Evolutionary conservation across 2,329 filamentous ascomycete species (phyloP).

Genomic region (Fusarium caatingaense): DNA sequence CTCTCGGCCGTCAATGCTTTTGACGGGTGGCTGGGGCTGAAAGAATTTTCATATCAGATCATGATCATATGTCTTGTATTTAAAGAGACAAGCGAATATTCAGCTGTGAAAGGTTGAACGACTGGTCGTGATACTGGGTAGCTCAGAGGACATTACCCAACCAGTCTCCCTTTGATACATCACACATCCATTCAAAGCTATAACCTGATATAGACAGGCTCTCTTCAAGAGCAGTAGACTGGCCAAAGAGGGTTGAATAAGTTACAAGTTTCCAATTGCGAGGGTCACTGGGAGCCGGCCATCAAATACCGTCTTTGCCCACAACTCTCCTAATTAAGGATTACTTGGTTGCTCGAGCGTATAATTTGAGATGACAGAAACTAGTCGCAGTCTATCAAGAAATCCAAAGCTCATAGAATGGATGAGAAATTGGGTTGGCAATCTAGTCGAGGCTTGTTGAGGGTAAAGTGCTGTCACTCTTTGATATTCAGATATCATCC

Average conservation of each 20-base stretch:
- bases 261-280: background rate
- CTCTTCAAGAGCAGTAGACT: too few species aligned
- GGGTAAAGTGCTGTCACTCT: background rate
- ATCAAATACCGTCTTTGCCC: background rate
- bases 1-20: background rate
- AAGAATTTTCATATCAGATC: too few species aligned
- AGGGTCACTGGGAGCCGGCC: too few species aligned
- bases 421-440: background rate
- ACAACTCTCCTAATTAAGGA: background rate
- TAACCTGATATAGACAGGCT: too few species aligned
- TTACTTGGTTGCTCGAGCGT: background rate
- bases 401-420: background rate
- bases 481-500: background rate
- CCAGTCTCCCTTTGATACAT: too few species aligned
- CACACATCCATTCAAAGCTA: too few species aligned
- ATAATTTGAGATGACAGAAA: background rate
- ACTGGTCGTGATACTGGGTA: too few species aligned
- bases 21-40: background rate
- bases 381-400: rapidly evolving
- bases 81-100: too few species aligned
- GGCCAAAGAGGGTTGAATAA: too few species aligned
- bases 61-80: too few species aligned
- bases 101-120: too few species aligned
- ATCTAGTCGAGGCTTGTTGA: background rate
- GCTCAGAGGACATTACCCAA: too few species aligned